These are phyloP conservation scores for Clitopilus passeckerianus DNA, from an alignment of 768 basidiomycete species.

Conservation along the genomic window DNA sequence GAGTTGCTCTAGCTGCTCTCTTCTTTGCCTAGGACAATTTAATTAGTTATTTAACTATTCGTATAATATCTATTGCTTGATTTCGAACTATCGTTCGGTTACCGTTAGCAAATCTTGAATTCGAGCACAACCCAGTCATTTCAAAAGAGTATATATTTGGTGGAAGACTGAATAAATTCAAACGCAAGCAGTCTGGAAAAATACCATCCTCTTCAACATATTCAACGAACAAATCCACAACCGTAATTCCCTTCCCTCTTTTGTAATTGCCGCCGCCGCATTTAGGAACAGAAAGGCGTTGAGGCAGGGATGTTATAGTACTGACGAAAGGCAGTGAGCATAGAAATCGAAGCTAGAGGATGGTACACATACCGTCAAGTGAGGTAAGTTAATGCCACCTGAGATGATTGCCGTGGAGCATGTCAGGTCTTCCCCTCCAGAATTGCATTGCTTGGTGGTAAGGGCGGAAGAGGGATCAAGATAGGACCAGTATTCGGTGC, in stretches of 20 bases:
- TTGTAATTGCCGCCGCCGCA: too few relatives aligned
- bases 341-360: not conserved
- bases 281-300: not conserved
- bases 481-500: slow-evolving; percentile 48
- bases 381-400: not conserved
- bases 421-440: slow-evolving; percentile 41
- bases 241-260: too few relatives aligned
- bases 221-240: too few relatives aligned
- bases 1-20: slow-evolving; percentile 14
- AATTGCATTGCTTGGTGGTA: slow-evolving; percentile 36
- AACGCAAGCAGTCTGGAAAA: too few relatives aligned
- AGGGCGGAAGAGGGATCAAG: slow-evolving; percentile 33
- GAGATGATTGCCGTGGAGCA: slow-evolving; percentile 25
- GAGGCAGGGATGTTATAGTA: not conserved
- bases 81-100: too few relatives aligned
- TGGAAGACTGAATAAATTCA: too few relatives aligned
- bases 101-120: too few relatives aligned
- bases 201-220: too few relatives aligned
- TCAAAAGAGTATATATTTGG: too few relatives aligned
- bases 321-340: not conserved
- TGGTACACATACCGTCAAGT: not conserved
- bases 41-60: not conserved
- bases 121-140: too few relatives aligned
- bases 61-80: not conserved
- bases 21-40: slow-evolving; percentile 11